Evolutionary conservation across 1,284 basidiomycete genomes (phyloP), one percentile per base, ranked within the genome.

Genomic region (Ganoderma sinense): DNA sequence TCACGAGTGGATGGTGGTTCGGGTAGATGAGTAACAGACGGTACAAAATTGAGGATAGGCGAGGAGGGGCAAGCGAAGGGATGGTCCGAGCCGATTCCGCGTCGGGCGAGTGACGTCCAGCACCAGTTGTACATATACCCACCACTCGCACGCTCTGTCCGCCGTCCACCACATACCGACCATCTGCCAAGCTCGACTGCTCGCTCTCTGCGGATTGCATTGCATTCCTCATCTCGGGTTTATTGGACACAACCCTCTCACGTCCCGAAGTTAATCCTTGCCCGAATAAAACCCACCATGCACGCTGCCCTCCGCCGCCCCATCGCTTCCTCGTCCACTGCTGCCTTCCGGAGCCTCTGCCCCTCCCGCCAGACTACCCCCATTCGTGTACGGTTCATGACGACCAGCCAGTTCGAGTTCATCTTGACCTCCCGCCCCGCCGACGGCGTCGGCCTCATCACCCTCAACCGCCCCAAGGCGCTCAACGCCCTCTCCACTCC

Each of bases 401-500:
- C 78, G 69, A 78, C 80, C 39, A 75, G 77, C 41, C 75, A 79
- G 64, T 94, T 94, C 83, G 86, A 90, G 74, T 87, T 92, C 81
- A 94, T 97, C 80, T 84, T 96, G 70, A 88, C 92, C 43, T 91
- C 93, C 6, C 85, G 86, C 66, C 94, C 95, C 8, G 87, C 90
- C 68, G 87, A 91, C 31, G 89, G 89, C 64, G 96, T 99, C 64
- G 87, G 90, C 11, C 92, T 98, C 75, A 91, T 99, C 81, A 96
- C 94, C 18, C 88, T 99, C 78, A 98, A 99, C 86, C 89, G 97
- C 67, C 97, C 98, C 63, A 98, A 98, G 79, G 96, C 96, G 31
- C 87, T 99, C 76, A 99, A 99, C 80, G 97, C 98, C 48, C 86
- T 99, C 71, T 94, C 89, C 77, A 88, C 91, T 13, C 92, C 94